These are phyloP conservation scores for Dictyostelium purpureum DNA, from an alignment of 78 protist genomes.

Conservation along the genomic window DNA sequence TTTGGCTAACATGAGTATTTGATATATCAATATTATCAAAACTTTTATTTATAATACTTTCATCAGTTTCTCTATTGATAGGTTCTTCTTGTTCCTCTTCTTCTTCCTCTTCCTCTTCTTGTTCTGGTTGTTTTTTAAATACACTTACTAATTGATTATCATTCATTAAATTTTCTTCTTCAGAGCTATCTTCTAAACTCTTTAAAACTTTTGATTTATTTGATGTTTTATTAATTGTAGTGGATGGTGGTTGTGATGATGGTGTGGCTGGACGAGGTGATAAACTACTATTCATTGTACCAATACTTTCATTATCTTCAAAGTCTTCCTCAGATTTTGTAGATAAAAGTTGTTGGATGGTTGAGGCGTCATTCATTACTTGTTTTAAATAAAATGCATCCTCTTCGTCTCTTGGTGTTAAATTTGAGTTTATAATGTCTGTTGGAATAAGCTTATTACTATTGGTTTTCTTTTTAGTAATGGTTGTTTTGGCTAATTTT, in stretches of 20 bases:
- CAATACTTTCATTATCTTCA: not conserved
- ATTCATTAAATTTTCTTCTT: constrained; percentile 5
- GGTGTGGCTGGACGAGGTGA: not conserved
- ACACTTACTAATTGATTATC: not conserved
- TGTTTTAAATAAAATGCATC: constrained; percentile 31
- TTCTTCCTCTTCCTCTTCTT: not conserved
- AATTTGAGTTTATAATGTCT: not conserved
- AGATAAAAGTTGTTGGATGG: not conserved
- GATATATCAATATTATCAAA: not conserved
- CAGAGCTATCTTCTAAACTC: not conserved
- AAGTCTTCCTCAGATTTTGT: constrained; percentile 1
- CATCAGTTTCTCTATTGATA: not conserved
- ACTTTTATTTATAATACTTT: not conserved
- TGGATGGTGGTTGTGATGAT: not conserved
- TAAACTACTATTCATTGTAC: not conserved
- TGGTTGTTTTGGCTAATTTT: no score
- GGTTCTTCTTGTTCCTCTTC: not conserved
- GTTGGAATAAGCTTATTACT: not conserved
- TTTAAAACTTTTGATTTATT: not conserved
- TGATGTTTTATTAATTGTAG: not conserved
- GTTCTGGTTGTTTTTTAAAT: not conserved
- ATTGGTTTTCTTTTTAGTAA: not conserved
- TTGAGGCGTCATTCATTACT: constrained; percentile 4
- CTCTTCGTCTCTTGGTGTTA: constrained; percentile 68
- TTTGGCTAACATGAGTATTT: not conserved